These are phyloP conservation scores for Terfezia boudieri DNA, from an alignment of 495 filamentous ascomycete genomes.

Conservation along the genomic window DNA sequence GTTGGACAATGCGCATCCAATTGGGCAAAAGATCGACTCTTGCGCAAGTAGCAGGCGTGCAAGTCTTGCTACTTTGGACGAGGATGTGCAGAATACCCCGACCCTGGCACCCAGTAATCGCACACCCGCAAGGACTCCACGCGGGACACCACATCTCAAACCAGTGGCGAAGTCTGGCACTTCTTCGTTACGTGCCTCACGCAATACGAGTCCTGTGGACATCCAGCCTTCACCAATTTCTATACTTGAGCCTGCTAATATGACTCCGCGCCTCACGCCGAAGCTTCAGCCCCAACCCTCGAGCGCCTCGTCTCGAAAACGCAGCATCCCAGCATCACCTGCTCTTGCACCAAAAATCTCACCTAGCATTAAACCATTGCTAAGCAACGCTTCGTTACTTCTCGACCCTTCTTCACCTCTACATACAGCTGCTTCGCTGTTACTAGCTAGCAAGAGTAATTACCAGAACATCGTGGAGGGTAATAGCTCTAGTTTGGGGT, in stretches of 20 bases:
- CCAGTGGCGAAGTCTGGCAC: not conserved
- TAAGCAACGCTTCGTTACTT: constrained; percentile 52
- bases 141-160: constrained; percentile 24
- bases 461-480: constrained; percentile 96
- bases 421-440: constrained; percentile 29
- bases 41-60: not conserved
- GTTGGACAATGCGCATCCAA: not conserved
- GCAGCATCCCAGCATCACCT: constrained; percentile 22
- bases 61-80: too few relatives aligned
- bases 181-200: not conserved
- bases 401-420: constrained; percentile 92
- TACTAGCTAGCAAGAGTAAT: constrained; percentile 84
- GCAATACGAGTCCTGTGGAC: not conserved
- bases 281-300: not conserved
- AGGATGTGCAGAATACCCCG: constrained; percentile 2
- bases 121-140: constrained; percentile 24
- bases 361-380: constrained; percentile 75
- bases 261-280: not conserved
- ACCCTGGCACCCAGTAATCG: constrained; percentile 21
- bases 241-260: not conserved
- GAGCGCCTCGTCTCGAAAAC: not conserved
- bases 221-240: not conserved
- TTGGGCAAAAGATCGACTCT: not conserved
- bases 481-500: constrained; percentile 49
- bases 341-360: constrained; percentile 82